Evolutionary conservation across 2,329 filamentous ascomycete genomes (phyloP), one percentile per base, ranked within the genome.

Genomic region (Botrytis galanthina): DNA sequence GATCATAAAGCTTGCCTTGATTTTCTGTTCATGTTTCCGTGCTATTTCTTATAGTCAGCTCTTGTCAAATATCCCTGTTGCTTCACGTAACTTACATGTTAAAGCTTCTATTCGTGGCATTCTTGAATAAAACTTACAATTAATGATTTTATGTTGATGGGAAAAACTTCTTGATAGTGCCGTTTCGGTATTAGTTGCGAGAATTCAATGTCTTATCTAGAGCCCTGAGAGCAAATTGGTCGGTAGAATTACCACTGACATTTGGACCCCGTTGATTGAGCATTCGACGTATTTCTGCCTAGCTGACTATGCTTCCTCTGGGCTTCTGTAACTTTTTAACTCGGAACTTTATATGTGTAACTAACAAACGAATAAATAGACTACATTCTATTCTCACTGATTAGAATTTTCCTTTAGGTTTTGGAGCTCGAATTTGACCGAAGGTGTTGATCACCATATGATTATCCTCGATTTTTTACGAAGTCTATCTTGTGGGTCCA

Each of bases 261-360:
- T n/a, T n/a, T 2, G 1, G 5, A 10, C 5, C 6, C 12, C 1
- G 6, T 16, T 29, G 26, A 29, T 29, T 16, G 12, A 29, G 5
- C n/a, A 54, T 16, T 54, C 6, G n/a, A 18, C 1, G 8, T 9
- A 2, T 16, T 54, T 54, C n/a, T 54, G 14, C 51, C 51, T 29
- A 54, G 6, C 51, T 29, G 4, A 7, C 18, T 9, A 3, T 29
- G 6, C 14, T 18, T 18, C 29, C 3, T 29, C 14, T 14, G n/a
- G 51, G 5, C 5, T 54, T 54, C 51, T 29, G 2, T 29, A 29
- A 9, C 1, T 0, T 8, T 16, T 4, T 54, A 6, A 54, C 6
- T 29, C n/a, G 14, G 12, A n/a, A 29, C 7, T 51, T 18, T 9
- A 8, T 54, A 29, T 18, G n/a, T 54, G n/a, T 0, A 54, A 29